Evolutionary conservation across 257 asterid species (phyloP), one percentile per base, ranked within the genome.

Genomic region (Penstemon barbatus): DNA sequence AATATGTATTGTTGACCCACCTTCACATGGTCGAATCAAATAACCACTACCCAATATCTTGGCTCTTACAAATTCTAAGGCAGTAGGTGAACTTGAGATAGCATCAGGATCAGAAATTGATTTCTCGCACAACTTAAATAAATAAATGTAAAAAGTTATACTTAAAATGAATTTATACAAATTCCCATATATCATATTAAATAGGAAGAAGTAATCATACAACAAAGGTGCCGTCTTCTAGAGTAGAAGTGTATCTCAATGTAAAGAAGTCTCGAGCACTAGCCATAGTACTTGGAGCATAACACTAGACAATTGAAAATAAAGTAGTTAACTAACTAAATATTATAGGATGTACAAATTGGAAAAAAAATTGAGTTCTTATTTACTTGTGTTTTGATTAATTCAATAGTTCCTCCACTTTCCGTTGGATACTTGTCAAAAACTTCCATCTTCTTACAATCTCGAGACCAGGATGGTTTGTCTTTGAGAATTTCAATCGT

Each of bases 191-290:
- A 15, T 15, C 18, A 15, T 15, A 15, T 15, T 15, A 15, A 15
- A 15, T 15, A 15, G 18, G 18, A 15, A 15, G 18, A 15, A 15
- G 18, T 15, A 0, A 5, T n/a, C 75, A 5, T 75, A 75, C 79
- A 62, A 75, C 63, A 15, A 69, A 66, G 75, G 69, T 57, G 7
- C 79, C 79, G 57, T 75, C 79, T 63, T 69, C 18, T 15, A 15
- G 18, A 15, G 18, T 15, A 0, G 18, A 15, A 15, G 18, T 15
- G 18, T 15, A 15, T 75, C 79, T 63, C 37, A 75, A 37, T 5
- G 71, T 75, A 75, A 71, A 75, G 19, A 75, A 75, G 42, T 75
- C 75, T 8, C 79, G 72, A 63, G 79, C 71, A 63, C 39, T 46
- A 13, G 72, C 72, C 68, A 69, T 6, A 58, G 62, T 70, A 25